Conservation (phyloP, 495 filamentous ascomycete species). For the Sordaria brevicollis region DNA sequence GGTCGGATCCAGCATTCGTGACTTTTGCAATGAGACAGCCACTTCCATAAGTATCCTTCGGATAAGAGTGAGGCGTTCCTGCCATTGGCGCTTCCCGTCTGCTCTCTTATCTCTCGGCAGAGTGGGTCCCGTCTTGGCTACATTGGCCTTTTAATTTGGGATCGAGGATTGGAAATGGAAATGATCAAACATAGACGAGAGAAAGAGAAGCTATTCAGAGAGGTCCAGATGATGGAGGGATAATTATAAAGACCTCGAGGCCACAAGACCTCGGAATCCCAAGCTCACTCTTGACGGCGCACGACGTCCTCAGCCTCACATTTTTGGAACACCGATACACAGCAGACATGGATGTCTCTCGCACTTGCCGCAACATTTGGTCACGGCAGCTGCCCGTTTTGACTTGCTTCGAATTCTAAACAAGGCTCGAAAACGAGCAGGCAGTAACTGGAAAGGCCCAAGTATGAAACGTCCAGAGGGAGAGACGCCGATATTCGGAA, state of each 20-base stretch:
- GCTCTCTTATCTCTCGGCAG: slow-evolving; percentile 6
- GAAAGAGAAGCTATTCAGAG: background rate
- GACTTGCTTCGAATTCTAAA: background rate
- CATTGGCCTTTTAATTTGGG: background rate
- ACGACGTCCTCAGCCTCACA: background rate
- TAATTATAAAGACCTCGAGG: background rate
- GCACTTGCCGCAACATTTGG: background rate
- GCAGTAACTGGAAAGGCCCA: background rate
- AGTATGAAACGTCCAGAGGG: background rate
- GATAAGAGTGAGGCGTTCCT: background rate
- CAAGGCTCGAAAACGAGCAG: background rate
- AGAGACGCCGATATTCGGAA: background rate
- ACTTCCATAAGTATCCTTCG: background rate
- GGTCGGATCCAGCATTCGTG: background rate
- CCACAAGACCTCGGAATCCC: background rate
- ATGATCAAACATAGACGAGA: background rate
- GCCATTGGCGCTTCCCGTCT: background rate
- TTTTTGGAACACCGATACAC: background rate
- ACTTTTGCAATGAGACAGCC: background rate
- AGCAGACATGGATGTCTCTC: background rate
- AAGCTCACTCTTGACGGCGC: background rate
- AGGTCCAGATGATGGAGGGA: background rate
- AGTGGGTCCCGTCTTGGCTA: background rate
- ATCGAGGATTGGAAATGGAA: background rate
- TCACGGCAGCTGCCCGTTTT: background rate